Base-by-base conservation (phyloP, 2,329 filamentous ascomycete genomes). In the Harringtonia aguacate region DNA sequence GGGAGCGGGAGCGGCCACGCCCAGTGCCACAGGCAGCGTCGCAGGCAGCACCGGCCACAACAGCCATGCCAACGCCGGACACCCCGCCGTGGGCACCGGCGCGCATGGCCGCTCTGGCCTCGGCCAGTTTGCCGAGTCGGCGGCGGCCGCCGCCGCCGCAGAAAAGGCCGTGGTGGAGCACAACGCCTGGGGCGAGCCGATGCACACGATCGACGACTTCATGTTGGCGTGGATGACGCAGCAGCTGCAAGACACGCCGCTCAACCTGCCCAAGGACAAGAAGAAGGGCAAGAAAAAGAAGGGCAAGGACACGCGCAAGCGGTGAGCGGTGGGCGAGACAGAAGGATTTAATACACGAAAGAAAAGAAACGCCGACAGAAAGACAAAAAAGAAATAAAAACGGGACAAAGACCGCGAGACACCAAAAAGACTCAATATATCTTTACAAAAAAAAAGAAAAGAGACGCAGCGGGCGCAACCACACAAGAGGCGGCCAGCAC, bases 141-240 rank as follows among this genome's bases (percentile, higher is more conserved):
- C 63, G 42, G 61, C 65, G 41, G 56, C 61, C 44, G 50, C 24
- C 13, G n/a, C 12, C 4, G 40, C 31, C 10, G 12, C 41, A 30
- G 24, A 31, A n/a, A n/a, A n/a, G 31, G 63, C 35, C 8, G 59
- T 70, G 38, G 55, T 67, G 0, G 78, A 83, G 51, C 57, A 64
- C 27, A 81, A 79, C 48, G 77, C 77, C 1, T 79, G 69, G 66
- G 78, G 75, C 7, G 69, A 66, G 33, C 67, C 58, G 43, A 70
- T 82, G 46, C 64, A 66, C 41, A 79, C 75, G 34, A 76, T 88
- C 45, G 86, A 90, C 57, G 79, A 87, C 41, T 87, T 84, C 57
- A 81, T 92, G 72, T 64, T 92, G 41, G 65, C 67, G 30, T 74
- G 76, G 45, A 86, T 89, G 79, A 71, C 73, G 37, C 79, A 65